Conservation (phyloP, 768 basidiomycete species). For the Tylopilus sp. region DNA sequence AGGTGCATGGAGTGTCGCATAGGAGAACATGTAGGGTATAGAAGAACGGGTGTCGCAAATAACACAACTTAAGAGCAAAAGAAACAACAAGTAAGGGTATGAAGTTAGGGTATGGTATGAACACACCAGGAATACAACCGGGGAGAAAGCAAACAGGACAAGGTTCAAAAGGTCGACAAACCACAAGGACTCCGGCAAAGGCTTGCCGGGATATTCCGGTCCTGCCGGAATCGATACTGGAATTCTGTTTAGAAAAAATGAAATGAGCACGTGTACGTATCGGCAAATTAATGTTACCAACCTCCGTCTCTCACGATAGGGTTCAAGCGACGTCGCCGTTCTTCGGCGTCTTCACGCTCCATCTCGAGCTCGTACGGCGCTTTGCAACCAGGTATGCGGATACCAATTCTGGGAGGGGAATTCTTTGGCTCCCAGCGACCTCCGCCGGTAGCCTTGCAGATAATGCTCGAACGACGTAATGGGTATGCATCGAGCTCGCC, state of each 20-base stretch:
- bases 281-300: slow-evolving; percentile 9
- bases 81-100: slow-evolving; percentile 6
- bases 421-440: slow-evolving; percentile 78
- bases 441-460: slow-evolving; percentile 78
- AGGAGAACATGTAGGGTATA: slow-evolving; percentile 21
- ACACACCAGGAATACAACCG: slow-evolving; percentile 21
- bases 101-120: slow-evolving; percentile 17
- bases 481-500: slow-evolving; percentile 77
- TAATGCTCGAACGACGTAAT: slow-evolving; percentile 56
- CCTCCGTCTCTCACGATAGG: slow-evolving; percentile 65
- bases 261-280: slow-evolving; percentile 3
- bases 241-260: slow-evolving; percentile 40
- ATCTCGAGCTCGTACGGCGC: slow-evolving; percentile 66
- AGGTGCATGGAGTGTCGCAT: slow-evolving; percentile 20
- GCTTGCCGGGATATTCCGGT: slow-evolving; percentile 41
- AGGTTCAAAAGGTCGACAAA: slow-evolving; percentile 57
- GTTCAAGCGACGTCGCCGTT: slow-evolving; percentile 47
- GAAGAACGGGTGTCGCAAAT: slow-evolving; percentile 2
- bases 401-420: slow-evolving; percentile 36
- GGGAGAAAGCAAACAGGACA: slow-evolving; percentile 1
- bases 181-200: slow-evolving; percentile 46
- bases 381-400: slow-evolving; percentile 64
- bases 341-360: slow-evolving; percentile 61
- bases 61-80: neutral
- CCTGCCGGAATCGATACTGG: slow-evolving; percentile 58